Evolutionary conservation across 2,329 filamentous ascomycete species (phyloP), one percentile per base, ranked within the genome.

Genomic region (Pseudomassariella vexata): DNA sequence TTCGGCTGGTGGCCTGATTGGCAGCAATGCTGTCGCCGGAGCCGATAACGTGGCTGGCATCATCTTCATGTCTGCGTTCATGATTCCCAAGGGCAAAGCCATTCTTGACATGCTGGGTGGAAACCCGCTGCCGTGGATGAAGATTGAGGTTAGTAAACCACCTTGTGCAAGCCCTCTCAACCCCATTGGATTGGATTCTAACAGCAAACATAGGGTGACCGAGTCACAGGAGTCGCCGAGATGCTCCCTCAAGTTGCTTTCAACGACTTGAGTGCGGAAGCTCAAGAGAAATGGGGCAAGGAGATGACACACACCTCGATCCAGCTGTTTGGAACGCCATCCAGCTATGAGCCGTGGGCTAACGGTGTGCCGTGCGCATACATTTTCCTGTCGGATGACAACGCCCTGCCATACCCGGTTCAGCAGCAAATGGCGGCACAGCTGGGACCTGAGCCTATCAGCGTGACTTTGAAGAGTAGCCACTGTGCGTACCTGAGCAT

Each of bases 371-470:
- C 37, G 2, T 41, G 40, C 17, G 40, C 36, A 6, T 44, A 42
- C 32, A 39, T 44, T 7, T 37, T 32, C 22, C 32, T 35, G 12
- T 27, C 27, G 16, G 27, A 39, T 3, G 41, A 44, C 31, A 37
- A 39, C 19, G 26, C 40, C 9, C 14, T 44, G 9, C 35, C 38
- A 3, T 34, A 34, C 8, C 9, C 26, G 24, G 28, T 41, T 11
- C 41, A 44, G 35, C 37, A 43, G 21, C 28, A 44, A 24, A 41
- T 44, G 40, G 40, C 35, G 3, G 28, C 33, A 6, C 35, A 41
- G 24, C 34, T 44, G 10, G 29, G 24, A 5, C 23, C 33, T 3
- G 15, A 27, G 5, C 19, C 34, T 8, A 24, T 24, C 18, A 38
- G 29, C 11, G 34, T 35, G 4, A 24, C 35, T n/a, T 9, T 44